These are phyloP conservation scores for Neofusicoccum sp. DNA, from an alignment of 2,329 filamentous ascomycete genomes.

Conservation along the genomic window DNA sequence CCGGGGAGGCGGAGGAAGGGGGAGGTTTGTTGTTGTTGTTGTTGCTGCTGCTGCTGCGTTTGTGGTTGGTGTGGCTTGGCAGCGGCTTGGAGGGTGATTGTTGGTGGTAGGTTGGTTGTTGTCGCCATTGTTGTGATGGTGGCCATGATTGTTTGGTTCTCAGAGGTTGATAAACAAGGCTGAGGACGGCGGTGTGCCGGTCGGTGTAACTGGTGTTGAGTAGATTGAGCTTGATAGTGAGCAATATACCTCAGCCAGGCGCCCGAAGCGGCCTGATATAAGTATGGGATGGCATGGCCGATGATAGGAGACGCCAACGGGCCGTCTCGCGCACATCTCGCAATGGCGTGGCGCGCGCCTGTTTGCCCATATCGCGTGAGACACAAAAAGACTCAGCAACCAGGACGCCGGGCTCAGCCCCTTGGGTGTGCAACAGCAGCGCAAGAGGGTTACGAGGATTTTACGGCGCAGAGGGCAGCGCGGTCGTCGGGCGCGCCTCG, in stretches of 20 bases:
- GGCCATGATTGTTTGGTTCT: conserved; percentile 32
- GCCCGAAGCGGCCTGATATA: conserved; percentile 6
- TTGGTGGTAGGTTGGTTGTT: conserved; percentile 18
- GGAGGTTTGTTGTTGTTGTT: conserved; percentile 3
- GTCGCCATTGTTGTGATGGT: conserved; percentile 36
- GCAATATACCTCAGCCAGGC: not conserved
- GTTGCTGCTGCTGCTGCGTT: not conserved
- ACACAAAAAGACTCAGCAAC: not conserved
- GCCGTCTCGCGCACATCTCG: not conserved
- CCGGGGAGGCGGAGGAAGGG: conserved; percentile 51
- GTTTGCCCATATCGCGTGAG: conserved; percentile 1
- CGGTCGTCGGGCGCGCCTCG: not conserved
- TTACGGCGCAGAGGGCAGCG: not conserved
- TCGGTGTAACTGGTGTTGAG: not conserved
- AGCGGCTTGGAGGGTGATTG: conserved; percentile 13
- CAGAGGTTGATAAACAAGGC: not conserved
- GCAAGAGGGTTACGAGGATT: not conserved
- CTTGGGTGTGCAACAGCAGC: not conserved
- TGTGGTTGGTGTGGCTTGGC: conserved; percentile 22
- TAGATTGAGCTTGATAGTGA: not conserved
- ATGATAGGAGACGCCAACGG: not conserved
- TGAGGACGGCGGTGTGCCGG: not conserved
- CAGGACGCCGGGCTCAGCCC: too few relatives aligned
- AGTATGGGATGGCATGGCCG: not conserved
- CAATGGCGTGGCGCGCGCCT: conserved; percentile 1